A percentile compares a stretch with the other conserved stretches of the same genome.
Evolutionary conservation across 805 yeast genomes (phyloP).

Genomic region (Millerozyma miso): DNA sequence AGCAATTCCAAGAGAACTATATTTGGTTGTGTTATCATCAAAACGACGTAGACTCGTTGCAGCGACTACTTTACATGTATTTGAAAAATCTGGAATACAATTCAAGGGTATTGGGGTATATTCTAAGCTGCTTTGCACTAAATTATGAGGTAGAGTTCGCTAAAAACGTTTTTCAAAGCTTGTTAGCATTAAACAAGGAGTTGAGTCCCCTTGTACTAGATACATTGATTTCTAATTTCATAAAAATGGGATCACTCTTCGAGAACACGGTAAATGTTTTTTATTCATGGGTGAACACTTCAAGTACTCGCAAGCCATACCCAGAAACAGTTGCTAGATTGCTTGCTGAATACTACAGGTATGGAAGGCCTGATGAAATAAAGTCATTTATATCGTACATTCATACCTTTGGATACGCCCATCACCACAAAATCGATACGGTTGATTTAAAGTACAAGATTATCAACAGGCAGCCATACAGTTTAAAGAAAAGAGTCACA

Average conservation of each 20-base stretch:
- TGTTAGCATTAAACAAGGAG: slow-evolving; percentile 17
- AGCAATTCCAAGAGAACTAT: slow-evolving; percentile 19
- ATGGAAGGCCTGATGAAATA: slow-evolving; percentile 26
- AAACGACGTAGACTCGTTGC: slow-evolving; percentile 24
- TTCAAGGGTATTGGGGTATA: slow-evolving; percentile 23
- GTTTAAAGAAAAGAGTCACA: slow-evolving; percentile 21
- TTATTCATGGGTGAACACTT: slow-evolving; percentile 23
- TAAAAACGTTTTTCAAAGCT: slow-evolving; percentile 20
- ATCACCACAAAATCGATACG: slow-evolving; percentile 21
- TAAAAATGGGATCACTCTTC: slow-evolving; percentile 26
- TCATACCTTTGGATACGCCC: slow-evolving; percentile 13
- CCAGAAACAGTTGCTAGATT: slow-evolving; percentile 23
- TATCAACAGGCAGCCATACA: slow-evolving; percentile 19
- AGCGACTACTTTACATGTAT: slow-evolving; percentile 17
- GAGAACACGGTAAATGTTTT: slow-evolving; percentile 22
- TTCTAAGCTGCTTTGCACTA: slow-evolving; percentile 24
- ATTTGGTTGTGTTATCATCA: slow-evolving; percentile 35
- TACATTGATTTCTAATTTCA: slow-evolving; percentile 19
- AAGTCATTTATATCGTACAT: slow-evolving; percentile 16
- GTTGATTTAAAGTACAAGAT: slow-evolving; percentile 22
- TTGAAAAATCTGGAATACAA: slow-evolving; percentile 16
- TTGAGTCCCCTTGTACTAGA: slow-evolving; percentile 25
- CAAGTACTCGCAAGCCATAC: slow-evolving; percentile 19
- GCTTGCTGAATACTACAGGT: slow-evolving; percentile 25
- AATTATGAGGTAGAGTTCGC: slow-evolving; percentile 32